These are phyloP conservation scores for Hypoxylon sp. DNA, from an alignment of 2,329 filamentous ascomycete genomes.

Conservation along the genomic window DNA sequence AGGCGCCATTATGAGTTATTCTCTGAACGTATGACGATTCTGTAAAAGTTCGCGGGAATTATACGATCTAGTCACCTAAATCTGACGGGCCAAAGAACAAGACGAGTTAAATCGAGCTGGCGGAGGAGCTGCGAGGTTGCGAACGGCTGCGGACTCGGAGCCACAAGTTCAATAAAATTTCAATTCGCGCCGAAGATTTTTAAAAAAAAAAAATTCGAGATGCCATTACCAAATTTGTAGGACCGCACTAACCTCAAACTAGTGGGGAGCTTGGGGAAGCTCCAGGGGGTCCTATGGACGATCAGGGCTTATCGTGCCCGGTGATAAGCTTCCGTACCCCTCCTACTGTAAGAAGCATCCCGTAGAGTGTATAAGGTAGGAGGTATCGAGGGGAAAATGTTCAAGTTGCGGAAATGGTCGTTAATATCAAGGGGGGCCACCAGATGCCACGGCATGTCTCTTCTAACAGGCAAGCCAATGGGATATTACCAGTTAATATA, in stretches of 20 bases:
- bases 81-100: conserved; percentile 1
- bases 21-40: conserved; percentile 9
- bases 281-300: conserved; percentile 20
- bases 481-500: neutral
- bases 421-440: conserved; percentile 3
- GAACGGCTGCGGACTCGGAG: conserved; percentile 33
- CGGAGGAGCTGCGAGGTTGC: conserved; percentile 27
- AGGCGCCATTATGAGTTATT: conserved; percentile 70
- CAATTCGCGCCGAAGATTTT: conserved; percentile 35
- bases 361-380: conserved; percentile 5
- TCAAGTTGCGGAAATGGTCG: neutral
- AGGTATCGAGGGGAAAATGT: neutral
- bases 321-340: conserved; percentile 32
- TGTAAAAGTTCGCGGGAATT: conserved; percentile 5
- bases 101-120: neutral
- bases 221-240: conserved; percentile 32
- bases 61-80: conserved; percentile 8
- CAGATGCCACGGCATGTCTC: neutral
- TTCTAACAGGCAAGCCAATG: neutral
- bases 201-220: conserved; percentile 41
- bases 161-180: conserved; percentile 43
- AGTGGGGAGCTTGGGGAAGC: conserved; percentile 36
- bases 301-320: conserved; percentile 35
- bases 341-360: conserved; percentile 15
- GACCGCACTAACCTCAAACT: conserved; percentile 27